Conservation (phyloP, 2,329 filamentous ascomycete genomes). For the Hypoxylon sp. region DNA sequence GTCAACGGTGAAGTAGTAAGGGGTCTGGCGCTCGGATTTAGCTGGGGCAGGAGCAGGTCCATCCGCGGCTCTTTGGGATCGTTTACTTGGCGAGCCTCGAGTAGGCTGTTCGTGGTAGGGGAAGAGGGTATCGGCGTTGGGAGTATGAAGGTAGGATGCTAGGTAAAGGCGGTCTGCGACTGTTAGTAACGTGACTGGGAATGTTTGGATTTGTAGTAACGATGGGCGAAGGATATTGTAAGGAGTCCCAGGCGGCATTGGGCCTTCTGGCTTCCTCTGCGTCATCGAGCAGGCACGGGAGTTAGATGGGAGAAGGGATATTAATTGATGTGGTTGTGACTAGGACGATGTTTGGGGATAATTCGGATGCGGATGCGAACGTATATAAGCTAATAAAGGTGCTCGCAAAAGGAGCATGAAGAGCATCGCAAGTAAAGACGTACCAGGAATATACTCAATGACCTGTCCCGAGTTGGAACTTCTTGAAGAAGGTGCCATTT, state of each 20-base stretch:
- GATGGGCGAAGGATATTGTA: constrained; percentile 31
- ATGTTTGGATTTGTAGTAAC: constrained; percentile 37
- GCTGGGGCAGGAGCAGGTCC: constrained; percentile 61
- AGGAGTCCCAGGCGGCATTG: constrained; percentile 45
- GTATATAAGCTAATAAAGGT: constrained; percentile 22
- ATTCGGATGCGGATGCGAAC: constrained; percentile 21
- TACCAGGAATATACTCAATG: constrained; percentile 96
- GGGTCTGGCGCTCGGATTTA: constrained; percentile 67
- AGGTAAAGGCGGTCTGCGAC: constrained; percentile 89
- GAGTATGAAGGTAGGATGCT: constrained; percentile 87
- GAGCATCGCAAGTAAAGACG: constrained; percentile 48
- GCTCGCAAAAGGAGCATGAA: not conserved
- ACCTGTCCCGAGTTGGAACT: constrained; percentile 81
- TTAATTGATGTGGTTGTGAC: constrained; percentile 17
- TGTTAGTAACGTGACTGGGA: constrained; percentile 54
- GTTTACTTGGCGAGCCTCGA: constrained; percentile 76
- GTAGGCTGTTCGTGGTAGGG: constrained; percentile 74
- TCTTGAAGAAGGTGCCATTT: constrained; percentile 65
- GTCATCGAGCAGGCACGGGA: constrained; percentile 37
- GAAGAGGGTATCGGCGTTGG: constrained; percentile 84
- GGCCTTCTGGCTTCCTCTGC: constrained; percentile 23
- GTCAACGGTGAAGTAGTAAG: constrained; percentile 96
- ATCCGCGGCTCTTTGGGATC: constrained; percentile 73
- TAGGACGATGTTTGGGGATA: constrained; percentile 25
- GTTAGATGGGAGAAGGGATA: constrained; percentile 10